phyloP scores from a whole-genome alignment of 2,329 filamentous ascomycete genomes.

The Aureobasidium sp. region DNA sequence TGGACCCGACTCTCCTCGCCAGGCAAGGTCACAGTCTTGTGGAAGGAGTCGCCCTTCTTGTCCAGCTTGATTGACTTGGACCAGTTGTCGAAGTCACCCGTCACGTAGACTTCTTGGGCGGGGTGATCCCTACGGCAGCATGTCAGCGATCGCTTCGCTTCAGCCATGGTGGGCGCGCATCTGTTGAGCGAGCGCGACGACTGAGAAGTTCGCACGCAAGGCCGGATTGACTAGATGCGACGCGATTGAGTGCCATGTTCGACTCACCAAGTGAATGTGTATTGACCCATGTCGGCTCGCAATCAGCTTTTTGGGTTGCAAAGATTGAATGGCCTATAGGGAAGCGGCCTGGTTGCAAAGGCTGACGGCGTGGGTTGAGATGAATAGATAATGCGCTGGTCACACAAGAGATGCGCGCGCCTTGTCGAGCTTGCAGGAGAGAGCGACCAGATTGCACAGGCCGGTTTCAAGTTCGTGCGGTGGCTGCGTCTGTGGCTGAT shows the following conservation, averaged over 20 bases:
- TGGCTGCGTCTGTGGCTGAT: slow-evolving; percentile 5
- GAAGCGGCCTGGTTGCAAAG: not conserved
- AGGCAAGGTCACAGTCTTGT: slow-evolving; percentile 69
- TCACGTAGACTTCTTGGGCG: slow-evolving; percentile 84
- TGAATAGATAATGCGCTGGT: slow-evolving; percentile 7
- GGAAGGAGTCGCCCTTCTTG: slow-evolving; percentile 61
- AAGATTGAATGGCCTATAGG: not conserved
- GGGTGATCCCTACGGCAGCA: slow-evolving; percentile 60
- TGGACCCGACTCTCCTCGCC: slow-evolving; percentile 51
- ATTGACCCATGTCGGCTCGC: slow-evolving; percentile 49
- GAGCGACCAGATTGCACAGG: not conserved
- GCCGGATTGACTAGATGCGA: not conserved
- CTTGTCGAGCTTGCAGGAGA: slow-evolving; percentile 7
- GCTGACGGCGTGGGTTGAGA: slow-evolving; percentile 3
- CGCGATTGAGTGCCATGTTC: not conserved
- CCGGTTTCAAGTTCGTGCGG: not conserved
- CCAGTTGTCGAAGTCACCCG: slow-evolving; percentile 94
- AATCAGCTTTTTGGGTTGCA: not conserved
- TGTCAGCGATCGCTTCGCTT: not conserved
- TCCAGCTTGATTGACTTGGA: slow-evolving; percentile 75
- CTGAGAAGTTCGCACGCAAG: not conserved
- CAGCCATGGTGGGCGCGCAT: not conserved
- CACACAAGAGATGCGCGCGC: slow-evolving; percentile 8
- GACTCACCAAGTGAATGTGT: slow-evolving; percentile 62
- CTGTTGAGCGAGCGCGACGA: not conserved